These are phyloP conservation scores for Puccinia coronata DNA, from an alignment of 1,284 basidiomycete genomes.

Conservation along the genomic window DNA sequence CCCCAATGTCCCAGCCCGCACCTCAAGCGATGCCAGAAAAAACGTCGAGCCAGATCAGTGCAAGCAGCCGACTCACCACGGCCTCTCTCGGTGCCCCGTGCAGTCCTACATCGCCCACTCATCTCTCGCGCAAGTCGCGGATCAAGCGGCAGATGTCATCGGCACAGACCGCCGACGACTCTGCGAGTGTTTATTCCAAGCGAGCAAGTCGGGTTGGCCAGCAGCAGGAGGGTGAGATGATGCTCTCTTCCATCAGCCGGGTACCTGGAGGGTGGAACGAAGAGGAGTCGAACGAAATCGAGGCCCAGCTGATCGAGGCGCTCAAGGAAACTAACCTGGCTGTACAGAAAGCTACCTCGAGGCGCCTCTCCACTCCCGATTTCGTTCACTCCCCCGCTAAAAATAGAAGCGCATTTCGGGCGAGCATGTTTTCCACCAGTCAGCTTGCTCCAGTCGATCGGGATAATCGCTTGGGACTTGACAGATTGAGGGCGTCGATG, in stretches of 20 bases:
- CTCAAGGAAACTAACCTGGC: conserved; percentile 45
- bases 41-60: not conserved
- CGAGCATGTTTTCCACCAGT: conserved; percentile 5
- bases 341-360: conserved; percentile 47
- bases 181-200: not conserved
- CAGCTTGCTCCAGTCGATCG: not conserved
- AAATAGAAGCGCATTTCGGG: not conserved
- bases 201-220: not conserved
- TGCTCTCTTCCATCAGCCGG: conserved; percentile 20
- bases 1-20: not conserved
- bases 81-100: not conserved
- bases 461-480: not conserved
- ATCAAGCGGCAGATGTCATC: conserved; percentile 44
- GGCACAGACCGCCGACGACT: not conserved
- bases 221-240: not conserved
- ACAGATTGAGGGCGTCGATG: conserved; percentile 11
- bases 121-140: conserved; percentile 42
- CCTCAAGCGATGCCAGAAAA: not conserved
- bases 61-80: not conserved
- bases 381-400: conserved; percentile 26
- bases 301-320: conserved; percentile 35
- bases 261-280: conserved; percentile 36
- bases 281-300: conserved; percentile 42
- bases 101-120: conserved; percentile 32
- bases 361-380: conserved; percentile 31